These are phyloP conservation scores for Flaveria bidentis DNA, from an alignment of 129 eudicot species.

Conservation along the genomic window DNA sequence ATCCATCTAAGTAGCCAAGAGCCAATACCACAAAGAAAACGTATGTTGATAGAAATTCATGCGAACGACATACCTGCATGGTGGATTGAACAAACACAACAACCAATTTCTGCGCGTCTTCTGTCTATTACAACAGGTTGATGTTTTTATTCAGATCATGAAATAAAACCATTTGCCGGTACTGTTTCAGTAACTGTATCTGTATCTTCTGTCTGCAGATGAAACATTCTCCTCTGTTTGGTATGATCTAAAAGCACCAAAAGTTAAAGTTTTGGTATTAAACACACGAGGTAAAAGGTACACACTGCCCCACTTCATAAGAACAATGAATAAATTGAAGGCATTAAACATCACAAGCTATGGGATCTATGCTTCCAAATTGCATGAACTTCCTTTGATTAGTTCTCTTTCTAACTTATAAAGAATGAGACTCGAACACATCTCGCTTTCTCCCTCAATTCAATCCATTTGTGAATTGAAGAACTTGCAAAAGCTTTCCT, in stretches of 20 bases:
- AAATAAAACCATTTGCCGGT: conserved; percentile 20
- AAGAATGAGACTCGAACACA: conserved; percentile 41
- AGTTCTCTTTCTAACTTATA: conserved; percentile 29
- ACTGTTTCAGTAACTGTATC: conserved; percentile 23
- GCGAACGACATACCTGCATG: conserved; percentile 42
- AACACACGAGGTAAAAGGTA: conserved; percentile 35
- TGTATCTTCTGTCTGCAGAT: conserved; percentile 32
- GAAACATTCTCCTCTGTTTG: conserved; percentile 41
- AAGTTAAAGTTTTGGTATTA: conserved; percentile 44
- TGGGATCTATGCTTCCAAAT: conserved; percentile 33
- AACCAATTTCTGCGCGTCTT: conserved; percentile 28
- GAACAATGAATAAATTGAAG: conserved; percentile 36
- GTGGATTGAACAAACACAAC: conserved; percentile 37
- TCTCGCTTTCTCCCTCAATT: conserved; percentile 37
- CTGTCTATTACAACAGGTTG: conserved; percentile 45
- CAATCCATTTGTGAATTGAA: conserved; percentile 28
- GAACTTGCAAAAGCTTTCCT: conserved; percentile 48
- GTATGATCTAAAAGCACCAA: conserved; percentile 49
- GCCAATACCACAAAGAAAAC: conserved; percentile 37
- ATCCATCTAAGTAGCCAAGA: conserved; percentile 37
- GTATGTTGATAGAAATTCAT: conserved; percentile 37
- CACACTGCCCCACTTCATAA: conserved; percentile 40
- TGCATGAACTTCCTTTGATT: conserved; percentile 22
- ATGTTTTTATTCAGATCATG: neutral
- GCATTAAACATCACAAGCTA: conserved; percentile 46